A percentile compares a stretch with the other conserved stretches of the same genome.
phyloP scores from a whole-genome alignment of 352 stramenopile species.

The Thraustotheca clavata region DNA sequence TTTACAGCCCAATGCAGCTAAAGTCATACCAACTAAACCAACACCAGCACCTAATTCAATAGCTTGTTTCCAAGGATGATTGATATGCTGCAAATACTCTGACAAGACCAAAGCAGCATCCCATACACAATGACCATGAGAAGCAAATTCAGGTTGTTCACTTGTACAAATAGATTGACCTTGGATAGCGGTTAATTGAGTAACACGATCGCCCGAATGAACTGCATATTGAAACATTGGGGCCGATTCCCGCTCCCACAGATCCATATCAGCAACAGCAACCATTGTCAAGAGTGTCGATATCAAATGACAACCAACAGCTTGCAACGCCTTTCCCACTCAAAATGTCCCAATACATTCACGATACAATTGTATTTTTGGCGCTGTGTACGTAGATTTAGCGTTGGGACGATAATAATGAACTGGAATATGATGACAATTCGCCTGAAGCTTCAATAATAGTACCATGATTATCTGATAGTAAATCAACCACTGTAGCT shows the following conservation, averaged over 20 bases:
- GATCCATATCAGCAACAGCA: not conserved
- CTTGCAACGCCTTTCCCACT: no score
- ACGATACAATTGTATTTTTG: no score
- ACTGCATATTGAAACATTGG: constrained; percentile 5
- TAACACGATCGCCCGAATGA: not conserved
- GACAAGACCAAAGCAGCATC: constrained; percentile 42
- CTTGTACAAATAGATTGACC: not conserved
- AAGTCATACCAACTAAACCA: constrained; percentile 39
- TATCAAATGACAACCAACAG: no score
- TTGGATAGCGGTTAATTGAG: constrained; percentile 6
- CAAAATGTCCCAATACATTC: no score
- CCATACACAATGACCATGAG: constrained; percentile 49
- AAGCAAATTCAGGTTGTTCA: constrained; percentile 19
- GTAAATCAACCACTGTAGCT: not conserved
- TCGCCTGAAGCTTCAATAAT: not conserved
- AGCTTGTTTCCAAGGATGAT: not conserved
- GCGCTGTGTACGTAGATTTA: no score
- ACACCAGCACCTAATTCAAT: constrained; percentile 43
- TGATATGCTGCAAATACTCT: constrained; percentile 34
- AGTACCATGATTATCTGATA: not conserved
- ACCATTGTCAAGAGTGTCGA: not conserved
- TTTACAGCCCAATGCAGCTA: constrained; percentile 33
- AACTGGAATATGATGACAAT: no score
- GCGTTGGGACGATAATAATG: no score
- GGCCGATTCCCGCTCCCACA: not conserved